Evolutionary conservation across 495 filamentous ascomycete genomes (phyloP), one percentile per base, ranked within the genome.

Genomic region (Collariella sp.): DNA sequence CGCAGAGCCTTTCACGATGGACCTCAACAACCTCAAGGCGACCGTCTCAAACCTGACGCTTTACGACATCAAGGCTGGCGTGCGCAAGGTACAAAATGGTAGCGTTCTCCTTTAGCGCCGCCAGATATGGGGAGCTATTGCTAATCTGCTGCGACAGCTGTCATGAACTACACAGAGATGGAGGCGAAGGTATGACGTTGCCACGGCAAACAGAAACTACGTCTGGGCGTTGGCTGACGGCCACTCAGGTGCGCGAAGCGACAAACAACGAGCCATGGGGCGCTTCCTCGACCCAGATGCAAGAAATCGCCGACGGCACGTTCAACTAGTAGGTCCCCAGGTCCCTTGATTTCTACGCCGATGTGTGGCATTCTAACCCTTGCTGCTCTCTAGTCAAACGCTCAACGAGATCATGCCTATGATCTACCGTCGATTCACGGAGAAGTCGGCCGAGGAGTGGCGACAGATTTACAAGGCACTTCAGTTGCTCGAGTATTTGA

Each of bases 131-230:
- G 13, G 34, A 26, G 45, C 44, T 54, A 48, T 36, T 52, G 48
- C 53, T 67, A n/a, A 62, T 36, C 15, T 31, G 33, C 13, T 19
- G 45, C 5, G 0, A 40, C 64, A 96, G 91, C 90, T 58, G 91
- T 98, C 38, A 96, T 96, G 93, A 98, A 97, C 71, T 96, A 91
- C 70, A 98, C 93, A n/a, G 93, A 97, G 68, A 97, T 96, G 91
- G 93, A 99, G 73, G 76, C 90, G 50, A 99, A 97, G 87, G 90
- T 93, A 59, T 29, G 44, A 5, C 4, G 31, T 12, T 9, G 11
- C n/a, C 35, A 16, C 5, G 12, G 18, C 20, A 7, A n/a, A 26
- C 20, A 59, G 55, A 46, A 23, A 20, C 39, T 7, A 18, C 44
- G 44, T 9, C 29, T 12, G n/a, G 7, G 19, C 16, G 11, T 18